phyloP scores from a whole-genome alignment of 148 eudicot genomes.

The Oxyria digyna region DNA sequence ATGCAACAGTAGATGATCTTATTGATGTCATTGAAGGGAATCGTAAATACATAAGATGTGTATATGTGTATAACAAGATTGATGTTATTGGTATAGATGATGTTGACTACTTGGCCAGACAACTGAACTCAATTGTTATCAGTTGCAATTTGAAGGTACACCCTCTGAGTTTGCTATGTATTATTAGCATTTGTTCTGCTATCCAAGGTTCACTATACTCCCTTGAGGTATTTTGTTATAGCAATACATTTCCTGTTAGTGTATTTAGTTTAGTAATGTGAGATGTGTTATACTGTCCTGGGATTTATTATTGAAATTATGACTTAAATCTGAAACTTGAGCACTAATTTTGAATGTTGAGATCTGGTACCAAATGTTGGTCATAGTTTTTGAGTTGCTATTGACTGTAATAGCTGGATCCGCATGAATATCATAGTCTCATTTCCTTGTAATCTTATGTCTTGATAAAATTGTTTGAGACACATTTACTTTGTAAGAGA shows the following conservation, averaged over 20 bases:
- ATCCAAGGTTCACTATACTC: neutral
- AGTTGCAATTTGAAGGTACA: constrained; percentile 83
- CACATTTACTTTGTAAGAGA: neutral
- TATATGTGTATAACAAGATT: constrained; percentile 98
- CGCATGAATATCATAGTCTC: neutral
- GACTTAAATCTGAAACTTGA: neutral
- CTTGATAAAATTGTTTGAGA: neutral
- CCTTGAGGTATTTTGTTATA: neutral
- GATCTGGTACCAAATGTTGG: neutral
- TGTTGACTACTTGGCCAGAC: constrained; percentile 89
- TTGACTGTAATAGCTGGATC: neutral
- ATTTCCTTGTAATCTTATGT: neutral
- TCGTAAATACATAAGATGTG: constrained; percentile 94
- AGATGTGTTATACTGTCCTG: neutral
- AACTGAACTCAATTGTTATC: constrained; percentile 89
- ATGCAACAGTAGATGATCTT: constrained; percentile 98
- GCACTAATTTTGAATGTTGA: neutral
- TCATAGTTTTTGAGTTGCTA: neutral
- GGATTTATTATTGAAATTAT: neutral
- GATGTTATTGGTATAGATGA: constrained; percentile 99
- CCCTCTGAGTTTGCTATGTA: neutral
- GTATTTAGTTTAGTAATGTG: neutral
- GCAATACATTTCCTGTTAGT: neutral
- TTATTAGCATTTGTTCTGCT: neutral
- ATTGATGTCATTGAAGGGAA: constrained; percentile 99